Conservation (phyloP, 176 grass and related monocot species). For the Ensete ventricosum region DNA sequence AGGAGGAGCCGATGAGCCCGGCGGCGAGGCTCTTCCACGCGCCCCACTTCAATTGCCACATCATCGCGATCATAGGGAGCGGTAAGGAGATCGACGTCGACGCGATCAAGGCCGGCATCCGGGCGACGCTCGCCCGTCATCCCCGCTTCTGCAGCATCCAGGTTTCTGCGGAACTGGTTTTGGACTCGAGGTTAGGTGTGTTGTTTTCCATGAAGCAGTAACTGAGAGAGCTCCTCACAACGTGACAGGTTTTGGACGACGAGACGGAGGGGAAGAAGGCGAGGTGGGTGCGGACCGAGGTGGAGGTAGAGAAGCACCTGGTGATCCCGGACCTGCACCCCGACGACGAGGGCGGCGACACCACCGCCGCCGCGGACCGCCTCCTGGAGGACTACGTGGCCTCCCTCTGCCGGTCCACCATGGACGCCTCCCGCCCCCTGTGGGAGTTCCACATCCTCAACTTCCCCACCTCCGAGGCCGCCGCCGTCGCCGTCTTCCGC, state of each 20-base stretch:
- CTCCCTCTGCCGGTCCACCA: slow-evolving; percentile 32
- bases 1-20: neutral
- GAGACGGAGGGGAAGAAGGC: slow-evolving; percentile 20
- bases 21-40: slow-evolving; percentile 1
- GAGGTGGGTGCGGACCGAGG: slow-evolving; percentile 51
- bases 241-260: slow-evolving; percentile 26
- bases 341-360: too few species aligned
- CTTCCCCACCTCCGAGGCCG: slow-evolving; percentile 60
- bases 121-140: neutral
- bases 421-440: slow-evolving; percentile 60
- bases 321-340: slow-evolving; percentile 42
- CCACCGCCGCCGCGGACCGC: slow-evolving; percentile 30
- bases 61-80: neutral
- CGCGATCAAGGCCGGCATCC: neutral
- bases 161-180: neutral
- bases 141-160: neutral
- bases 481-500: slow-evolving; percentile 33
- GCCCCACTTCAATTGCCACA: neutral
- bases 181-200: too few species aligned
- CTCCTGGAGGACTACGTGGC: slow-evolving; percentile 72
- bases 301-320: slow-evolving; percentile 66
- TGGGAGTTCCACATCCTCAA: slow-evolving; percentile 91
- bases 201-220: too few species aligned
- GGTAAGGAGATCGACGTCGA: neutral
- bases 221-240: too few species aligned